Percentiles rank a stretch among this genome's conserved stretches.
Conservation (phyloP, 164 flowering plant genomes). For the Liquidambar formosana region DNA sequence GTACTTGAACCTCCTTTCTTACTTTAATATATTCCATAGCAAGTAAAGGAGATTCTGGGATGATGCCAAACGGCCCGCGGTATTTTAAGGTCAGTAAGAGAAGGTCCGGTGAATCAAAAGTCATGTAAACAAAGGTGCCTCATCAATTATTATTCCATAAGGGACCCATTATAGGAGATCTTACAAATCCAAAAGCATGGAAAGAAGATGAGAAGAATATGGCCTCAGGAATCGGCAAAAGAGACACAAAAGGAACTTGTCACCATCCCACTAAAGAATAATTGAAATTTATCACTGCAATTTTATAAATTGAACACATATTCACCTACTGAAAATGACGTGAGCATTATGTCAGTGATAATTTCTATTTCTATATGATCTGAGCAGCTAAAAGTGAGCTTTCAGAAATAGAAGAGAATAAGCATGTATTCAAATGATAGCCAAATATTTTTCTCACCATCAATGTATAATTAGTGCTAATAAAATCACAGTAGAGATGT, state of each 20-base stretch:
- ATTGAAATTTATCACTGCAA: slow-evolving; percentile 23
- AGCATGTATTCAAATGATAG: neutral
- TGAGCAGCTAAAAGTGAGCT: neutral
- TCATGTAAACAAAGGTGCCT: slow-evolving; percentile 40
- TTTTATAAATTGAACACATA: slow-evolving; percentile 15
- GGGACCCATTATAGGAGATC: slow-evolving; percentile 45
- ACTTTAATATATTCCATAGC: slow-evolving; percentile 73
- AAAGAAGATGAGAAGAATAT: slow-evolving; percentile 50
- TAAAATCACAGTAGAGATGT: neutral
- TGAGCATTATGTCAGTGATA: slow-evolving; percentile 31
- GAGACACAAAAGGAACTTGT: slow-evolving; percentile 51
- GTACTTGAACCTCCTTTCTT: slow-evolving; percentile 59
- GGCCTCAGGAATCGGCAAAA: slow-evolving; percentile 63
- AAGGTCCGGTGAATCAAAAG: slow-evolving; percentile 71
- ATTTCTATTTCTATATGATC: neutral
- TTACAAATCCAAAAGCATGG: slow-evolving; percentile 46
- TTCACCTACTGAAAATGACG: slow-evolving; percentile 27
- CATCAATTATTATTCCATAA: slow-evolving; percentile 54
- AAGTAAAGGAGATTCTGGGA: slow-evolving; percentile 76
- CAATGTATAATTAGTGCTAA: neutral
- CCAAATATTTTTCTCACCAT: neutral
- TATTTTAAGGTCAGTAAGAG: slow-evolving; percentile 38
- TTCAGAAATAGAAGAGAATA: neutral
- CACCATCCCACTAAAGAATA: slow-evolving; percentile 51
- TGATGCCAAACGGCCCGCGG: slow-evolving; percentile 50